Base-by-base conservation (phyloP, 2,329 filamentous ascomycete genomes). In the Aspergillus luchuensis region DNA sequence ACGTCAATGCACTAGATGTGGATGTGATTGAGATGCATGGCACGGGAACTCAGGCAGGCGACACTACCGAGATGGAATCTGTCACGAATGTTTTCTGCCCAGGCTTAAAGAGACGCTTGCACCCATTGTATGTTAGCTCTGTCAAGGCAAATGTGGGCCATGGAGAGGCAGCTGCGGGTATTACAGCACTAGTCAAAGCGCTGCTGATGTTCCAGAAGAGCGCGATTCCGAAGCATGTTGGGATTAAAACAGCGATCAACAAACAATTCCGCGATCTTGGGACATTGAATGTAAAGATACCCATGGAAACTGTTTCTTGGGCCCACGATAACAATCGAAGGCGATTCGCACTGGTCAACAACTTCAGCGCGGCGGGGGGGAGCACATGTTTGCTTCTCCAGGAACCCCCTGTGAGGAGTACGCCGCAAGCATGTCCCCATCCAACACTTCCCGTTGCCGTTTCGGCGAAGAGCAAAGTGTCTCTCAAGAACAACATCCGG, bases 301-400 rank as follows among this genome's bases (percentile, higher is more conserved):
- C 21, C 4, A 3, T 21, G 21, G 21, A 21, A 8, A 8, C 25
- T 8, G 6, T 7, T 7, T 8, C 25, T 6, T 28, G 25, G 41
- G 66, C 64, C 39, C 67, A 67, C 49, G 69, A 72, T 4, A 65
- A 64, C 36, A 66, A 67, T 49, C 69, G 41, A 19, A 19, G 41
- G 5, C 41, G 41, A 7, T 21, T 21, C n/a, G 8, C 80, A 11
- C 69, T 76, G 17, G 75, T 88, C 65, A 90, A 90, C 78, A 89
- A 89, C 76, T 90, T 90, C 69, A 84, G 84, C 66, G 89, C 88
- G 5, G 86, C 88, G 56, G 88, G 89, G 63, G 88, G 89, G 19
- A 91, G 91, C 74, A 88, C 87, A 0, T 82, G 85, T 8, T 69
- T 90, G 17, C 72, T 89, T 2, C 67, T 90, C 1, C 84, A 89